Base-by-base conservation (phyloP, 169 alveolate genomes). In the Cytauxzoon felis region DNA sequence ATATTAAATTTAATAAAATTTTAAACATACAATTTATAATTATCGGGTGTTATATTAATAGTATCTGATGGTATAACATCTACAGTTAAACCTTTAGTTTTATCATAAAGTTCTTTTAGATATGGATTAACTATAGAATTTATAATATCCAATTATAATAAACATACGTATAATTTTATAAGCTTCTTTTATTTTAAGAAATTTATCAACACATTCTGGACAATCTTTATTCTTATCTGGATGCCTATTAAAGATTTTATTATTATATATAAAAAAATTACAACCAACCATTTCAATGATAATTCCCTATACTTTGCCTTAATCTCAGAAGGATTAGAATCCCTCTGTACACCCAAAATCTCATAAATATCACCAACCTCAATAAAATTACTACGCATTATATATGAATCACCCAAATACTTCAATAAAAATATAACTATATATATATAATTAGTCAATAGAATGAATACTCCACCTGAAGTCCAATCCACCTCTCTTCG, bases 151-250 rank as follows among this genome's bases (percentile, higher is more conserved):
- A 13, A 16, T 48, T 11, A 9, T 11, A 9, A 9, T 0, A 21
- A 40, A 59, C 71, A 0, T 62, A 72, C 82, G 16, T 23, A 75
- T 30, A 18, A 75, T 75, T 63, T 65, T 75, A 53, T 64, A 75
- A 5, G 85, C 85, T 27, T 51, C 85, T 64, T 64, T 75, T 33
- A 75, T 29, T 41, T 75, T 65, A 51, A 40, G 54, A 57, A 75
- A 64, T 54, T 64, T 64, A 23, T 75, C 63, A 59, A 65, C 60
- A 27, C 85, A 75, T 24, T 75, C 85, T 0, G 5, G 60, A 42
- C 85, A 75, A 51, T 64, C 56, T 40, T 69, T 69, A 45, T 75
- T 75, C 68, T 75, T 75, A 49, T 75, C 85, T n/a, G 85, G 85
- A 50, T 75, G 85, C 85, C 85, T 75, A 27, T 13, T 41, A 13